Conservation (phyloP, 2,329 filamentous ascomycete genomes). For the Paecilomyces sp. region DNA sequence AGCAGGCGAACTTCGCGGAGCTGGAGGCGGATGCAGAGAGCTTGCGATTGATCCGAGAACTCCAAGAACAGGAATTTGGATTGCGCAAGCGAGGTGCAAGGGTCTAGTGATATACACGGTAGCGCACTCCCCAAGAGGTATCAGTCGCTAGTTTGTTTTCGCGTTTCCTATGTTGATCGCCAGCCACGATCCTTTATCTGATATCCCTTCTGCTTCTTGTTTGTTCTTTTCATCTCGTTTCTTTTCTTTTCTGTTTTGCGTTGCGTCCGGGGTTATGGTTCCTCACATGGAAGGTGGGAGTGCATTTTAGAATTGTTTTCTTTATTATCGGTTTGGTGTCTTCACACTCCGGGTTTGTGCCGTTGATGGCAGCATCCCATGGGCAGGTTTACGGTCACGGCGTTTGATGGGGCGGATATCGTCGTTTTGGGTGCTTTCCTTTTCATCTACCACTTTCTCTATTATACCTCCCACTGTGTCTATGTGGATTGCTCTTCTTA, state of each 20-base stretch:
- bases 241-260: neutral
- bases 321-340: neutral
- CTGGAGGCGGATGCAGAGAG: constrained; percentile 35
- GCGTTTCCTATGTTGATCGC: neutral
- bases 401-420: neutral
- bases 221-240: neutral
- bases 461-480: neutral
- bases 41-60: constrained; percentile 35
- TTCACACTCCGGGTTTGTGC: neutral
- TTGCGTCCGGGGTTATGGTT: neutral
- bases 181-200: neutral
- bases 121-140: neutral
- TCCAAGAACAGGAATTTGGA: constrained; percentile 40
- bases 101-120: constrained; percentile 4
- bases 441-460: constrained; percentile 1
- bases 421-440: neutral
- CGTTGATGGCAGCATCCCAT: neutral
- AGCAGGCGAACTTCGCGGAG: constrained; percentile 17
- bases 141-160: neutral
- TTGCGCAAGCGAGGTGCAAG: constrained; percentile 27
- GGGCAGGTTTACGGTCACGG: neutral
- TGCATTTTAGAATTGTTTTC: neutral
- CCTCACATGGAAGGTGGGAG: neutral
- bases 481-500: neutral
- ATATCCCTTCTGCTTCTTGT: neutral